Evolutionary conservation across 2,329 filamentous ascomycete genomes (phyloP), one percentile per base, ranked within the genome.

Genomic region (Colletotrichum kahawae): DNA sequence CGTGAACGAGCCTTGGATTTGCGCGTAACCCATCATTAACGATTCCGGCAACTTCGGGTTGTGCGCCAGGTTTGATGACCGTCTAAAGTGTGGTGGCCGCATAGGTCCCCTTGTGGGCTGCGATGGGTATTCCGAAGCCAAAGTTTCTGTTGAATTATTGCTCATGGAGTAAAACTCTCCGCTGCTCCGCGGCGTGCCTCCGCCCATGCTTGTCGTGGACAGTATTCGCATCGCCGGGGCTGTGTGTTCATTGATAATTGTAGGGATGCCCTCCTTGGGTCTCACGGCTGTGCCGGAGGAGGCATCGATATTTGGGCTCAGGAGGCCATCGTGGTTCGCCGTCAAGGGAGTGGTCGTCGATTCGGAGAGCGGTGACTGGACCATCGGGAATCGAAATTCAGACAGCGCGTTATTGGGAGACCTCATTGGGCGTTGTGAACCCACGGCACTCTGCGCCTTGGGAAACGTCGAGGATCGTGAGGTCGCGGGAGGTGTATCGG

Each of bases 21-120:
- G 97, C 4, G 95, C 96, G 84, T 98, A 99, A 1, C 96, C 97
- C 97, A 99, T 99, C 92, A 99, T 97, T 69, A 99, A 86, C 2
- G 93, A 93, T 82, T 98, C 96, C 1, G 95, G 92, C 51, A 88
- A 82, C 79, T 85, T 87, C 54, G 87, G 82, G 76, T 86, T 84
- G 74, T 83, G 83, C 79, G 83, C 80, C 70, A 89, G 80, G 67
- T 83, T 85, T 33, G 90, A 88, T 75, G 84, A 85, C 65, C 86
- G 85, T 72, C 90, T 86, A 16, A 88, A 80, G 77, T 90, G 87
- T 4, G 84, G 81, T 33, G 89, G 86, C 60, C 81, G 75, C 65
- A 93, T 91, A 27, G 74, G 76, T 16, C 76, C 76, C 31, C 75
- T 74, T 13, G 72, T 43, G 31, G 76, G 75, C 18, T 77, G 76